A percentile compares a stretch with the other conserved stretches of the same genome.
Conservation (phyloP, 164 flowering plant species). For the Annona cherimola region DNA sequence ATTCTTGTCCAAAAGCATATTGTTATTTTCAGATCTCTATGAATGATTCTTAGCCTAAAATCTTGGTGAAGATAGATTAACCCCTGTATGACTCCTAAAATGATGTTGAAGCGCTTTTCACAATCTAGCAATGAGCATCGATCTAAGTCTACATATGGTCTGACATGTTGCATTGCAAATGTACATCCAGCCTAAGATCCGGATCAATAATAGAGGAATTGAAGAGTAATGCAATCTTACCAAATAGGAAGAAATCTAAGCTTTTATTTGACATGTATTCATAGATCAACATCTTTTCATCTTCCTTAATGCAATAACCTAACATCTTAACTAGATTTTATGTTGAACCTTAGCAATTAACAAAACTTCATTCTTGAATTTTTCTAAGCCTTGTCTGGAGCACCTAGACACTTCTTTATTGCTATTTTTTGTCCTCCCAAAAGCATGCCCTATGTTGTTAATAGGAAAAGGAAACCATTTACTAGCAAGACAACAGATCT, state of each 20-base stretch:
- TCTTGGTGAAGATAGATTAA: slow-evolving; percentile 5
- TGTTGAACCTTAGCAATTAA: slow-evolving; percentile 1
- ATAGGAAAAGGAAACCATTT: too few species aligned
- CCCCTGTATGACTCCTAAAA: neutral
- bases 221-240: neutral
- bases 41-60: slow-evolving; percentile 30
- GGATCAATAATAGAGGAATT: neutral
- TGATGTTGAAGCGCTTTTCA: neutral
- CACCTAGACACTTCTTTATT: slow-evolving; percentile 1
- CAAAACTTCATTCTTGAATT: neutral
- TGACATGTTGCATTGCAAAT: neutral
- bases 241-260: slow-evolving; percentile 3
- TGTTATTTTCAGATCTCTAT: slow-evolving; percentile 55
- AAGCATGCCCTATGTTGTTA: slow-evolving; percentile 20
- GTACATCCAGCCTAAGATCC: neutral
- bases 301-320: slow-evolving; percentile 3
- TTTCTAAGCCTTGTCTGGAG: neutral
- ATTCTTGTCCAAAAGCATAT: slow-evolving; percentile 20
- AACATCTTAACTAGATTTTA: neutral
- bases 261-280: slow-evolving; percentile 25
- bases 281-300: slow-evolving; percentile 14
- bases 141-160: neutral
- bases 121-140: neutral
- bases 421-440: slow-evolving; percentile 28
- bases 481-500: neutral